A percentile compares a stretch with the other conserved stretches of the same genome.
Conservation (phyloP, 805 yeast species). For the Candida nanaspora region DNA sequence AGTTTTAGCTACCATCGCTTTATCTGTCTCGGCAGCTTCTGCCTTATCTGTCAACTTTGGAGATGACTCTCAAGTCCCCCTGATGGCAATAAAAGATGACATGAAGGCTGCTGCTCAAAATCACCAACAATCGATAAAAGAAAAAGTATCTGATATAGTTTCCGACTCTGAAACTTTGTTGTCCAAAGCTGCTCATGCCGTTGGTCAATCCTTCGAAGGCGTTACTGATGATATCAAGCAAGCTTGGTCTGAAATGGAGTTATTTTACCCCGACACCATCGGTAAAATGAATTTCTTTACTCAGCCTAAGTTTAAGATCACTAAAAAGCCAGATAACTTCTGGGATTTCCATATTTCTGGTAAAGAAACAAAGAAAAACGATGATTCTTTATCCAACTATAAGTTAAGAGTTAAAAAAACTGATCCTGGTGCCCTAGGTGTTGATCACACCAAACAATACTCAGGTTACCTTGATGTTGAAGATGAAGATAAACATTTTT, state of each 20-base stretch:
- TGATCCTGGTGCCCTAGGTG: constrained; percentile 41
- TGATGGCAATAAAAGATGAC: background rate
- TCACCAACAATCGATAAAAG: background rate
- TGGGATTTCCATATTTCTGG: constrained; percentile 27
- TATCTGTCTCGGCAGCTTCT: background rate
- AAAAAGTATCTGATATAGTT: background rate
- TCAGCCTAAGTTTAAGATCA: constrained; percentile 36
- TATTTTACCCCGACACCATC: constrained; percentile 51
- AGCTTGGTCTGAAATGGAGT: constrained; percentile 59
- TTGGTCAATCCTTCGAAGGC: constrained; percentile 43
- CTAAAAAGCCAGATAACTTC: constrained; percentile 23
- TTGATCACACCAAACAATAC: constrained; percentile 62
- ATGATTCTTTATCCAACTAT: constrained; percentile 35
- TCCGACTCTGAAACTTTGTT: constrained; percentile 14
- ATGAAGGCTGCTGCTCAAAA: too few species aligned
- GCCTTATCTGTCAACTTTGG: background rate
- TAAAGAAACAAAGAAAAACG: constrained; percentile 18
- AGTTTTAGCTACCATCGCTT: constrained; percentile 3
- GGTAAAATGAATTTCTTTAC: constrained; percentile 41
- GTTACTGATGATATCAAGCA: constrained; percentile 42
- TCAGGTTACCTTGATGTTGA: constrained; percentile 66
- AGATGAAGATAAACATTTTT: constrained; percentile 75
- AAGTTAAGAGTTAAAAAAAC: constrained; percentile 42
- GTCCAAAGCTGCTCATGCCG: constrained; percentile 39
- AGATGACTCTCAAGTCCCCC: background rate